These are phyloP conservation scores for Gracilaria vermiculophylla DNA, from an alignment of 23 red algal species.

Conservation along the genomic window DNA sequence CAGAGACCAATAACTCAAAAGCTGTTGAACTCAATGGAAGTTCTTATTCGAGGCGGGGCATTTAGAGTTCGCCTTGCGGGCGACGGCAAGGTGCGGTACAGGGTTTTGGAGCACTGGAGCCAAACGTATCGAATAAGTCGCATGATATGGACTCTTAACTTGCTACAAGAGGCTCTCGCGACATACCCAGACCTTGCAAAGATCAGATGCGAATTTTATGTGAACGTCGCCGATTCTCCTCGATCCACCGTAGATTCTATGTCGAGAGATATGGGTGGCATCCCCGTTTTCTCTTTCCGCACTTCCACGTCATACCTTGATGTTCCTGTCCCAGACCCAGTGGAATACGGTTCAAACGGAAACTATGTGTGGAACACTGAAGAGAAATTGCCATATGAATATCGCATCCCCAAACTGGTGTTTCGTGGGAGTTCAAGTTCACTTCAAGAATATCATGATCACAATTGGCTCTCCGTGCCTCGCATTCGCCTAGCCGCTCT, in stretches of 20 bases:
- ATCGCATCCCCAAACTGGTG: conserved; percentile 28
- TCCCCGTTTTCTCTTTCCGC: conserved; percentile 85
- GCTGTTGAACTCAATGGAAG: conserved; percentile 65
- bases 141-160: conserved; percentile 68
- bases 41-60: conserved; percentile 54
- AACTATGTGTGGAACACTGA: conserved; percentile 61
- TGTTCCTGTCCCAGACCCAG: conserved; percentile 84
- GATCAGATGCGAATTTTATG: conserved; percentile 68
- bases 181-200: conserved; percentile 43
- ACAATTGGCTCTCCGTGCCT: conserved; percentile 57
- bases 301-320: conserved; percentile 64
- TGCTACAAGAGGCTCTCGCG: conserved; percentile 41
- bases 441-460: conserved; percentile 35
- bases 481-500: conserved; percentile 36
- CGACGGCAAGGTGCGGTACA: conserved; percentile 55
- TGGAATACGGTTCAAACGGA: conserved; percentile 76
- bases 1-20: conserved; percentile 31
- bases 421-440: conserved; percentile 42
- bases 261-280: conserved; percentile 58
- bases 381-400: neutral
- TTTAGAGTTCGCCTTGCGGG: conserved; percentile 66
- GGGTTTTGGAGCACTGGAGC: conserved; percentile 69
- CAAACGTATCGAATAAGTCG: conserved; percentile 79
- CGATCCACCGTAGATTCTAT: conserved; percentile 64
- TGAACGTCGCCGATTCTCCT: conserved; percentile 77